A percentile compares a stretch with the other conserved stretches of the same genome.
Conservation (phyloP, 225 moss, liverwort and hornwort species). For the Anthoceros angustus region DNA sequence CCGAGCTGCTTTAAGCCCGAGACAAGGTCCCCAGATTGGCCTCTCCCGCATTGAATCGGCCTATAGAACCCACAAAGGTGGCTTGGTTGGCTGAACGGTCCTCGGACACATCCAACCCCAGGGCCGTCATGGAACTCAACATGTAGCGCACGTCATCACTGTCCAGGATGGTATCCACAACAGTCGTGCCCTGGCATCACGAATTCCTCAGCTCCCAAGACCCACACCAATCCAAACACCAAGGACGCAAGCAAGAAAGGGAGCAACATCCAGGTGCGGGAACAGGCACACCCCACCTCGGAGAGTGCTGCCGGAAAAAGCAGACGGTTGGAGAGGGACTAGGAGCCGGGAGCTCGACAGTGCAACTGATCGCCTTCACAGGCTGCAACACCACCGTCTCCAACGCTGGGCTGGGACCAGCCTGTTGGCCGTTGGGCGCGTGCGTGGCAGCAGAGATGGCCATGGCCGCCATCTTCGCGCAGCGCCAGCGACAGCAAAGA, state of each 20-base stretch:
- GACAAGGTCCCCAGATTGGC: constrained; percentile 75
- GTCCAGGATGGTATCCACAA: constrained; percentile 83
- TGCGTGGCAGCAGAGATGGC: no score
- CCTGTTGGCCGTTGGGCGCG: no score
- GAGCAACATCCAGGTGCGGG: not conserved
- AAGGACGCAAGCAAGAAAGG: not conserved
- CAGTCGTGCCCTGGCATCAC: constrained; percentile 53
- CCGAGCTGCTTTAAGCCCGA: constrained; percentile 82
- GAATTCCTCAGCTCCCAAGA: not conserved
- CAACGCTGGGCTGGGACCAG: no score
- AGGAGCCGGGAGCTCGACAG: constrained; percentile 89
- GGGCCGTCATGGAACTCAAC: constrained; percentile 53
- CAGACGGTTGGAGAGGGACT: constrained; percentile 79
- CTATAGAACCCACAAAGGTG: constrained; percentile 45
- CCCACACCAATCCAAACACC: not conserved
- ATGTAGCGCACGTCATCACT: constrained; percentile 96
- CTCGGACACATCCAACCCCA: constrained; percentile 56
- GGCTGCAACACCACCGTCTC: constrained; percentile 58
- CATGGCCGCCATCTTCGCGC: no score
- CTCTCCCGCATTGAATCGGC: constrained; percentile 74
- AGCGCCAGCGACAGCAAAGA: no score
- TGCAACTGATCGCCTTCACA: constrained; percentile 54
- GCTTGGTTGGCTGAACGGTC: constrained; percentile 53
- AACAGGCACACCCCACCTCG: constrained; percentile 29
- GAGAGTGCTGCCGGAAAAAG: constrained; percentile 79